Evolutionary conservation across 805 yeast species (phyloP).

Genomic region (Sugiyamaella marilandica): DNA sequence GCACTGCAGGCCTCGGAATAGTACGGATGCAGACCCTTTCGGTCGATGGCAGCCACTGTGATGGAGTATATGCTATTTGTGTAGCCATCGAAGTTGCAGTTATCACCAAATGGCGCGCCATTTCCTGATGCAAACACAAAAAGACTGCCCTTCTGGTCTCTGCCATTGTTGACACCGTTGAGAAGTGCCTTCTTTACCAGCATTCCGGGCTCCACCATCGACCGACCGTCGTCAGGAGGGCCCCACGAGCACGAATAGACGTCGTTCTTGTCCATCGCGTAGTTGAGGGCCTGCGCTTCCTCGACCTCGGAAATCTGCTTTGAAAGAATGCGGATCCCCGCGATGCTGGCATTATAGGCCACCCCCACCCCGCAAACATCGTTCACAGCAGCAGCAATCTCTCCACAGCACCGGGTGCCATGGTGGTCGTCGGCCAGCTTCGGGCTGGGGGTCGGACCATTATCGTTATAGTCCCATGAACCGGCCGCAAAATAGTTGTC

Average conservation of each 20-base stretch:
- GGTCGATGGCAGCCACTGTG: slow-evolving; percentile 91
- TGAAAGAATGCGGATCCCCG: slow-evolving; percentile 86
- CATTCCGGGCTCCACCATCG: slow-evolving; percentile 79
- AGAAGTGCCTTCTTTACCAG: slow-evolving; percentile 76
- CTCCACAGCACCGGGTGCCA: slow-evolving; percentile 98
- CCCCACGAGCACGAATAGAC: slow-evolving; percentile 99
- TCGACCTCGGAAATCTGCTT: slow-evolving; percentile 77
- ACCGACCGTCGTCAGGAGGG: slow-evolving; percentile 85
- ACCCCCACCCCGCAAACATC: slow-evolving; percentile 94
- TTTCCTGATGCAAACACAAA: slow-evolving; percentile 97
- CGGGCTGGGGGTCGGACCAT: slow-evolving; percentile 73
- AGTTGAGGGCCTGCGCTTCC: slow-evolving; percentile 84
- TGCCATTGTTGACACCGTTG: slow-evolving; percentile 80
- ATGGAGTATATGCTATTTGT: slow-evolving; percentile 93
- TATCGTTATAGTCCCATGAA: slow-evolving; percentile 89
- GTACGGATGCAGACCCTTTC: slow-evolving; percentile 77
- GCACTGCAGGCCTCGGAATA: slow-evolving; percentile 94
- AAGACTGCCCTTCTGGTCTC: slow-evolving; percentile 74
- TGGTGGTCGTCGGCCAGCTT: slow-evolving; percentile 77
- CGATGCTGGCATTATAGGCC: slow-evolving; percentile 79
- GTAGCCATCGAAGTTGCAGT: slow-evolving; percentile 95
- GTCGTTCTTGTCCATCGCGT: slow-evolving; percentile 78
- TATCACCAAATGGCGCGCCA: slow-evolving; percentile 78
- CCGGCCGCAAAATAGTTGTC: slow-evolving; percentile 62
- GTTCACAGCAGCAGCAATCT: slow-evolving; percentile 80